These are phyloP conservation scores for Waltiozyma sp. DNA, from an alignment of 1,139 yeast species.

Conservation along the genomic window DNA sequence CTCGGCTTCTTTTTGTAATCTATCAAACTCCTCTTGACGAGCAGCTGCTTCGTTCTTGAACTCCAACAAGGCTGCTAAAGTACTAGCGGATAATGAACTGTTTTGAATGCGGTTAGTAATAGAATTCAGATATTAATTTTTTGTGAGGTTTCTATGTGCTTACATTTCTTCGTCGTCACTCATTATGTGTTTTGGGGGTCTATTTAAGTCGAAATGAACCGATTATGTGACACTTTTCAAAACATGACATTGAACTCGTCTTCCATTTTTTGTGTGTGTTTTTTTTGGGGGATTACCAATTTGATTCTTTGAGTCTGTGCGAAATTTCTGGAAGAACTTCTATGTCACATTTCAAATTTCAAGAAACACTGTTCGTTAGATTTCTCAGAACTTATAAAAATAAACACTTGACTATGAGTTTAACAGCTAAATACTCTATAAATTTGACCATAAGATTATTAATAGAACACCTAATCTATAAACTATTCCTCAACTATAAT, in stretches of 20 bases:
- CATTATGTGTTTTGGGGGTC: background rate
- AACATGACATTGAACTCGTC: too few species aligned
- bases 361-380: too few species aligned
- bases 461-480: too few species aligned
- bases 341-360: too few species aligned
- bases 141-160: slow-evolving; percentile 6
- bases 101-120: background rate
- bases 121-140: slow-evolving; percentile 1
- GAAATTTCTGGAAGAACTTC: too few species aligned
- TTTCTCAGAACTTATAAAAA: too few species aligned
- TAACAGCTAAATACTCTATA: too few species aligned
- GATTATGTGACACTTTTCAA: background rate
- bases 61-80: slow-evolving; percentile 69
- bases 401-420: too few species aligned
- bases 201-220: background rate
- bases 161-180: background rate
- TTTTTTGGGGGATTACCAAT: too few species aligned
- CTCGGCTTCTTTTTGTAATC: slow-evolving; percentile 50
- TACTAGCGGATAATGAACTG: slow-evolving; percentile 38
- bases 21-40: slow-evolving; percentile 47
- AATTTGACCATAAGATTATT: too few species aligned
- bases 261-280: background rate
- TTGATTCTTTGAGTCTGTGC: too few species aligned
- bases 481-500: too few species aligned
- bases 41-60: slow-evolving; percentile 58